A percentile compares a stretch with the other conserved stretches of the same genome.
Conservation (phyloP, 345 rosid genomes). For the Citrus maxima region DNA sequence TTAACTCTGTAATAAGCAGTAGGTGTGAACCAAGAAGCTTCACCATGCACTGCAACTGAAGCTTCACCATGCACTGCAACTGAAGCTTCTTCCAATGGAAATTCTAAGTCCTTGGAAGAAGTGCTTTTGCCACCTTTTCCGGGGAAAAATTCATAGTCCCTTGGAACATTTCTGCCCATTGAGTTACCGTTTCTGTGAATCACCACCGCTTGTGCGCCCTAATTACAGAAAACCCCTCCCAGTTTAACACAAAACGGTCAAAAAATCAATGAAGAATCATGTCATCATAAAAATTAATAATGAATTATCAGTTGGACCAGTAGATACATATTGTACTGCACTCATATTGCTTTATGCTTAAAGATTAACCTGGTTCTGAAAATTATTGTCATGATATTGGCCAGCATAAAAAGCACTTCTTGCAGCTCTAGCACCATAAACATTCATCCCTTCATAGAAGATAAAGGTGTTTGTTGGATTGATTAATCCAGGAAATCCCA, state of each 20-base stretch:
- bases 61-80: constrained; percentile 31
- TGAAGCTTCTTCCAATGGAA: constrained; percentile 29
- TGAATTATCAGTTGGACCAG: not conserved
- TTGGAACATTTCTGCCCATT: constrained; percentile 24
- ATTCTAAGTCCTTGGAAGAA: constrained; percentile 36
- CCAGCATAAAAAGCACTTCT: constrained; percentile 20
- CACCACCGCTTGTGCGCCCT: constrained; percentile 33
- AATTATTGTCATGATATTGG: constrained; percentile 6
- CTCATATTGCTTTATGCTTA: not conserved
- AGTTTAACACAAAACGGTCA: not conserved
- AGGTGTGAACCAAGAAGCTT: constrained; percentile 29
- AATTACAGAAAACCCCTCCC: not conserved
- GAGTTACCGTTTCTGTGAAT: constrained; percentile 34
- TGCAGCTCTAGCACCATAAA: constrained; percentile 19
- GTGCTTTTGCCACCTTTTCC: constrained; percentile 35
- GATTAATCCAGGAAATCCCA: constrained; percentile 25
- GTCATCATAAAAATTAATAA: not conserved
- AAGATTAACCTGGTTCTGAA: constrained; percentile 20
- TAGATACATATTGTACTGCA: not conserved
- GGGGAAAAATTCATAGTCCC: constrained; percentile 78
- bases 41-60: constrained; percentile 33
- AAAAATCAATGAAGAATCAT: not conserved
- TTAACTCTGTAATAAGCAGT: constrained; percentile 15
- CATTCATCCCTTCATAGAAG: constrained; percentile 14
- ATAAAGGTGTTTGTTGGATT: constrained; percentile 15